Percentiles rank a stretch among this genome's conserved stretches.
phyloP scores from a whole-genome alignment of 345 rosid genomes.

The Acer saccharum region DNA sequence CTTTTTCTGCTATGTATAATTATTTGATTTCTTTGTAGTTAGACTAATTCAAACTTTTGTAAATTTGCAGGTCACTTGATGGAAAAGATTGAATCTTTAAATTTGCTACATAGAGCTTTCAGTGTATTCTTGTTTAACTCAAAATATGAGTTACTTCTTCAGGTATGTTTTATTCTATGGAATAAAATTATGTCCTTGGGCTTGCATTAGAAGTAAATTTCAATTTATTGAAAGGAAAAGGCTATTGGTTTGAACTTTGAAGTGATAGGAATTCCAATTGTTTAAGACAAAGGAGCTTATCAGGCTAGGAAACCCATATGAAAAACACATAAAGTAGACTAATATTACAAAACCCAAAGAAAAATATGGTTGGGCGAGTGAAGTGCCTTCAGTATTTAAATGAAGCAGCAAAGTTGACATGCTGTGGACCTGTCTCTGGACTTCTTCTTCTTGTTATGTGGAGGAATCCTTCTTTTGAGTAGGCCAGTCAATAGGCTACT shows the following conservation, averaged over 20 bases:
- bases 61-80: constrained; percentile 81
- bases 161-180: constrained; percentile 46
- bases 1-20: background rate
- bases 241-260: background rate
- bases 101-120: constrained; percentile 91
- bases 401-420: background rate
- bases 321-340: too few species aligned
- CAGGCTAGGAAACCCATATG: background rate
- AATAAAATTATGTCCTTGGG: background rate
- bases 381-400: background rate
- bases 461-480: background rate
- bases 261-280: background rate
- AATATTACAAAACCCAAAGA: background rate
- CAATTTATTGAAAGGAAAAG: background rate
- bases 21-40: background rate
- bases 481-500: background rate
- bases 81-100: constrained; percentile 86
- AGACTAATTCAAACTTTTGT: constrained; percentile 1
- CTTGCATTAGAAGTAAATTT: background rate
- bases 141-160: constrained; percentile 93
- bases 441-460: background rate
- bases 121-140: constrained; percentile 96
- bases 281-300: background rate
- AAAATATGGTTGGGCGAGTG: background rate
- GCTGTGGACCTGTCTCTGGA: background rate